Conservation (phyloP, 2,329 filamentous ascomycete species). For the Pleurostoma richardsiae region DNA sequence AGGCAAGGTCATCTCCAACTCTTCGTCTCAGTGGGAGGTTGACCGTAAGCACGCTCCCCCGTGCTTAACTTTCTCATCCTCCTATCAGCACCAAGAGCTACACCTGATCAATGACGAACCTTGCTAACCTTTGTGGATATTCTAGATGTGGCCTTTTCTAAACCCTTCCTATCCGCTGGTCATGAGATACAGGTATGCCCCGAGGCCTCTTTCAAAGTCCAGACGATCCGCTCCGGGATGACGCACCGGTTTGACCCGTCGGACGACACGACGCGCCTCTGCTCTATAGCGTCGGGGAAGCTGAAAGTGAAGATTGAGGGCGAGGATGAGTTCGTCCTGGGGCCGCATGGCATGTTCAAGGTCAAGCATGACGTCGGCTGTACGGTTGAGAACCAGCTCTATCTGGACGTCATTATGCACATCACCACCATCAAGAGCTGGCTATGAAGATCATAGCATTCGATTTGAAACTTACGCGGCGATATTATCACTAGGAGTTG, state of each 20-base stretch:
- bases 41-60: no score
- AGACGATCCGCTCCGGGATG: conserved; percentile 17
- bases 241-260: conserved; percentile 13
- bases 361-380: conserved; percentile 12
- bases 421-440: conserved; percentile 1
- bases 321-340: conserved; percentile 17
- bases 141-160: conserved; percentile 25
- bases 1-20: conserved; percentile 7
- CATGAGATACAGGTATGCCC: conserved; percentile 16
- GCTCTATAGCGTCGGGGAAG: conserved; percentile 23
- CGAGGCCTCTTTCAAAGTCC: conserved; percentile 19
- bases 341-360: conserved; percentile 19
- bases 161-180: conserved; percentile 20
- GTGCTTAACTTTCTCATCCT: no score
- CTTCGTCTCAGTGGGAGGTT: no score
- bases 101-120: neutral
- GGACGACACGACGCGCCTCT: conserved; percentile 13
- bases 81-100: neutral
- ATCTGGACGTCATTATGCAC: conserved; percentile 18
- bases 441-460: neutral
- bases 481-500: no score
- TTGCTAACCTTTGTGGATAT: no score
- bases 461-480: neutral
- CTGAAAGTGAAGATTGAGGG: conserved; percentile 14
- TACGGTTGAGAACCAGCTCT: conserved; percentile 16